These are phyloP conservation scores for Ceriops tagal DNA, from an alignment of 345 rosid genomes.

Conservation along the genomic window DNA sequence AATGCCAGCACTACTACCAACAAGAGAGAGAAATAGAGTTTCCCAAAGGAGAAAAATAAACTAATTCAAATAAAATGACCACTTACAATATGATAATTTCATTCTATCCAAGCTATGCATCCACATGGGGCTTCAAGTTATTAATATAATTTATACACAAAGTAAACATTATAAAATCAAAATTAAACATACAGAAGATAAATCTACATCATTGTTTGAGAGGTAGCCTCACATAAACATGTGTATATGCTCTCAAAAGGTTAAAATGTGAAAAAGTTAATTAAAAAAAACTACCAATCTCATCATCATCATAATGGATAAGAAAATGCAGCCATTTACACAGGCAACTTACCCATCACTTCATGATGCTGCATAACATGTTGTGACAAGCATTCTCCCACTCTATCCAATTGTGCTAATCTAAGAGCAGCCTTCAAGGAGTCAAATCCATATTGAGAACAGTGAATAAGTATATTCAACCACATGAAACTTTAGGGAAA, in stretches of 20 bases:
- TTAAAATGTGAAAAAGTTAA: background rate
- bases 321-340: background rate
- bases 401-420: conserved; percentile 83
- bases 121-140: background rate
- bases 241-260: background rate
- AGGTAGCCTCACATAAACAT: background rate
- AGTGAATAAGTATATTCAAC: conserved; percentile 7
- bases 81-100: background rate
- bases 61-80: background rate
- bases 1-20: background rate
- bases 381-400: conserved; percentile 67
- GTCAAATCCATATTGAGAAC: conserved; percentile 7
- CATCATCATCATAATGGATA: background rate
- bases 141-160: background rate
- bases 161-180: background rate
- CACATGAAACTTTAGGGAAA: conserved; percentile 10
- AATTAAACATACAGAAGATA: background rate
- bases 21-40: background rate
- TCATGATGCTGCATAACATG: conserved; percentile 96
- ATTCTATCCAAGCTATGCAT: background rate
- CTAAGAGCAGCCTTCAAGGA: conserved; percentile 73
- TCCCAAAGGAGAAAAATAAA: too few species aligned
- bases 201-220: background rate
- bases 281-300: background rate
- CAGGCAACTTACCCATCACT: conserved; percentile 80